Evolutionary conservation across 208 protist genomes (phyloP).

Genomic region (Strigomonas culicis): DNA sequence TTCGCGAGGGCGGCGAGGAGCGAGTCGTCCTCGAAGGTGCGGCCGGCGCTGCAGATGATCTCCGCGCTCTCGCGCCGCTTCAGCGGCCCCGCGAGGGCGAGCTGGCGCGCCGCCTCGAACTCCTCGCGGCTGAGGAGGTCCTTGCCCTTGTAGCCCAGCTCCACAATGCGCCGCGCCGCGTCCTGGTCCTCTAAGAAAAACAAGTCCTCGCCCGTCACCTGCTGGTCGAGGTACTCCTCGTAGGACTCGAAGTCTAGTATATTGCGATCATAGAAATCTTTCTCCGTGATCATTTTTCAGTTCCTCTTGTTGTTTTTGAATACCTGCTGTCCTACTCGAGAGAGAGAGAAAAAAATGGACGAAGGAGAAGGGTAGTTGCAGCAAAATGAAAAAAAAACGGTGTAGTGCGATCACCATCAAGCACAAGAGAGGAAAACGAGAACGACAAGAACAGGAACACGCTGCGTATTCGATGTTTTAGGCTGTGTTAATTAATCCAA

Average conservation of each 20-base stretch:
- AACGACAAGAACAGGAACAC: not conserved
- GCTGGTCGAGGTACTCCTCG: conserved; percentile 91
- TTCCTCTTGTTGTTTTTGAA: not conserved
- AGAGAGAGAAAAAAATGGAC: conserved; percentile 7
- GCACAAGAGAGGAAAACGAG: not conserved
- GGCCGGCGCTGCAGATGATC: conserved; percentile 81
- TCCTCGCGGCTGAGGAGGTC: conserved; percentile 88
- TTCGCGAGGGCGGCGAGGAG: conserved; percentile 89
- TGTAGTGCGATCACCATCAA: not conserved
- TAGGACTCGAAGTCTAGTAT: conserved; percentile 85
- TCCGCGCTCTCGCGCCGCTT: conserved; percentile 86
- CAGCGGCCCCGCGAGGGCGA: conserved; percentile 67
- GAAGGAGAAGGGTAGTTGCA: not conserved
- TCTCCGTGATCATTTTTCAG: conserved; percentile 13
- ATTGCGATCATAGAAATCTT: conserved; percentile 50
- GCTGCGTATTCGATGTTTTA: not conserved
- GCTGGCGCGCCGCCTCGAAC: conserved; percentile 81
- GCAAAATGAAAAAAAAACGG: not conserved
- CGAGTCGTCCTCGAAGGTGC: conserved; percentile 71
- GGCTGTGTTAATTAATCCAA: not conserved
- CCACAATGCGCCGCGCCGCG: conserved; percentile 94
- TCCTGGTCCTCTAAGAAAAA: conserved; percentile 93
- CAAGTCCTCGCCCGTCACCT: conserved; percentile 84
- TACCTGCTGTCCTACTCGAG: not conserved
- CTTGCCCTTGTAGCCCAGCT: conserved; percentile 96